A percentile compares a stretch with the other conserved stretches of the same genome.
phyloP scores from a whole-genome alignment of 169 alveolate genomes.

The Plasmodium vivax region DNA sequence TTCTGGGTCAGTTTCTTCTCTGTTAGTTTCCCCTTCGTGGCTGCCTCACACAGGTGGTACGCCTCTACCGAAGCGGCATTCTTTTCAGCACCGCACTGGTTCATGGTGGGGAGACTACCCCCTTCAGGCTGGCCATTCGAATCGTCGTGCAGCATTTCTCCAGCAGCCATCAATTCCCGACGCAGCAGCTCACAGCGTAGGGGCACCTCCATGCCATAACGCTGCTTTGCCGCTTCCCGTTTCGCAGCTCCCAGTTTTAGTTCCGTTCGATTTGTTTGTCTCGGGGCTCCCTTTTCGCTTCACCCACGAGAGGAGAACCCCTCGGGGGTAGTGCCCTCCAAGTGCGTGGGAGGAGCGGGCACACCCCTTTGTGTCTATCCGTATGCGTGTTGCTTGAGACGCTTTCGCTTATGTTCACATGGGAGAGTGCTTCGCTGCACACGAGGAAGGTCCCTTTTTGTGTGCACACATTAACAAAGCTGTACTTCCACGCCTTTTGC shows the following conservation, averaged over 20 bases:
- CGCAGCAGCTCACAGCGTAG: not conserved
- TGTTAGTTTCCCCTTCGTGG: not conserved
- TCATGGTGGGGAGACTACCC: not conserved
- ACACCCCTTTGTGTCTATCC: not conserved
- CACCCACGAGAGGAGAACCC: not conserved
- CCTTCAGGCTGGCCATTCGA: not conserved
- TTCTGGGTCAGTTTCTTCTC: too few species aligned
- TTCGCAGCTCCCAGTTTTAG: not conserved
- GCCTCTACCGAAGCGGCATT: not conserved
- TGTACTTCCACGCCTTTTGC: not conserved
- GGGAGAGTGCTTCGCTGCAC: not conserved
- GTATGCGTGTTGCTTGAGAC: not conserved
- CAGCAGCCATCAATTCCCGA: not conserved
- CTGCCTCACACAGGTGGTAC: not conserved
- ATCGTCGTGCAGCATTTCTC: not conserved
- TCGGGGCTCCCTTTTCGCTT: not conserved
- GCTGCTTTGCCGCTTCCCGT: not conserved
- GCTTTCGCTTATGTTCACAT: not conserved
- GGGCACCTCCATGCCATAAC: not conserved
- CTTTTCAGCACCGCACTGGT: not conserved
- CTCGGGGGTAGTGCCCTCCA: not conserved
- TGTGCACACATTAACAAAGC: not conserved
- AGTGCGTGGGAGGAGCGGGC: not conserved
- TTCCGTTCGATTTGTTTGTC: not conserved
- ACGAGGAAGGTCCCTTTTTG: not conserved